These are phyloP conservation scores for Pseudogymnoascus sp. DNA, from an alignment of 2,329 filamentous ascomycete species.

Conservation along the genomic window DNA sequence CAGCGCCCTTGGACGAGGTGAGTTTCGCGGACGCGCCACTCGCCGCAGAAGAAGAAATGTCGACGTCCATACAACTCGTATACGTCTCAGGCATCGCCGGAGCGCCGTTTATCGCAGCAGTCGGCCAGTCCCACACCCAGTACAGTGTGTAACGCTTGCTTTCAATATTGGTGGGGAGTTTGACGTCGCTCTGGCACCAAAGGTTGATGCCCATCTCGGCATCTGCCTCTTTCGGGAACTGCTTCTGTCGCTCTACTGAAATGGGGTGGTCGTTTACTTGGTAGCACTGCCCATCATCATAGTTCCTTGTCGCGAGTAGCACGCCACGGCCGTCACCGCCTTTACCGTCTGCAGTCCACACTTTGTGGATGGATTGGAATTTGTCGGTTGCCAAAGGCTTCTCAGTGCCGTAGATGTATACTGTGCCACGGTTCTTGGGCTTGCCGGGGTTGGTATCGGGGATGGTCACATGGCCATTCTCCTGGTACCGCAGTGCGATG, in stretches of 20 bases:
- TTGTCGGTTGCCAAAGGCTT: constrained; percentile 46
- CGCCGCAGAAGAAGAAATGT: not conserved
- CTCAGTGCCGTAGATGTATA: constrained; percentile 67
- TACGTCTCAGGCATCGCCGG: constrained; percentile 47
- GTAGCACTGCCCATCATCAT: constrained; percentile 82
- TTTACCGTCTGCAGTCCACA: constrained; percentile 69
- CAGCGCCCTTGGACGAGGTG: not conserved
- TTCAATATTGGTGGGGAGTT: constrained; percentile 40
- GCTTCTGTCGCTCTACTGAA: constrained; percentile 29
- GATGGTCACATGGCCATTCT: constrained; percentile 69
- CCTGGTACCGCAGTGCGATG: constrained; percentile 60
- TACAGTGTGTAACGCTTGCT: constrained; percentile 61
- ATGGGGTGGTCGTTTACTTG: constrained; percentile 51
- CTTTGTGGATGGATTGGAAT: constrained; percentile 53
- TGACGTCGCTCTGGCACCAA: constrained; percentile 9
- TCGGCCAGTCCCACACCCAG: constrained; percentile 91
- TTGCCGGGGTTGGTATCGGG: constrained; percentile 51
- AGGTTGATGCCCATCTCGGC: constrained; percentile 32
- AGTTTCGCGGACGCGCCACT: not conserved
- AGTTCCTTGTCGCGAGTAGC: constrained; percentile 69
- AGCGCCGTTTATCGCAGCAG: constrained; percentile 24
- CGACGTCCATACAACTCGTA: constrained; percentile 47
- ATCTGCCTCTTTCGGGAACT: constrained; percentile 52
- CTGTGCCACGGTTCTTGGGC: constrained; percentile 59
- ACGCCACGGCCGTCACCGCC: constrained; percentile 70